Base-by-base conservation (phyloP, 768 basidiomycete species). In the Mycena kentingensis region DNA sequence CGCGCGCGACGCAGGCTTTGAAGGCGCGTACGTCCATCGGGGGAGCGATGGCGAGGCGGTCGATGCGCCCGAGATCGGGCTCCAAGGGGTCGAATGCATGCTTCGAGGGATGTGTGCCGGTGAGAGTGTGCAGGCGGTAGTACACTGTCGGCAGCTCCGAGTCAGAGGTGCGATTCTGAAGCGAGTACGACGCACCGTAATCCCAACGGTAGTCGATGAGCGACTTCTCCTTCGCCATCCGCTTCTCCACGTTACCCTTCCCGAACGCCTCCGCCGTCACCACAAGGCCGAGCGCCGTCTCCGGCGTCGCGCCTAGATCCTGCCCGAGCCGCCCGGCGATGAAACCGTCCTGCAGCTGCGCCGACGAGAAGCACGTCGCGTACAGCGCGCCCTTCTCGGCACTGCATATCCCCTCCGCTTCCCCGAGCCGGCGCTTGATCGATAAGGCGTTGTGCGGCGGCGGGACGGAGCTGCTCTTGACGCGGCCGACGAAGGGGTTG, bases 111-210 rank as follows among this genome's bases (percentile, higher is more conserved):
- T 21, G 28, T 11, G 39, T 44, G n/a, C 51, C 51, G 4, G 8
- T 44, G 31, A 24, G 43, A 28, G 34, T 45, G 21, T 52, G 46
- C 16, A 52, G 51, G 13, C 43, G 44, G 31, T 52, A 52, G 45
- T 52, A 52, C 29, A 52, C 51, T 46, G 34, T n/a, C 13, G 16
- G 1, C 18, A 22, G 12, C 3, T 49, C 25, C 18, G 25, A 13
- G 13, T 45, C 22, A 11, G 18, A 11, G 19, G n/a, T 24, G 15
- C 27, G 16, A 32, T 16, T n/a, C 24, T 15, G 34, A 15, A 31
- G 15, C 15, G 16, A 46, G 21, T 5, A 24, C 18, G 29, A 46
- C 51, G 29, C 44, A 52, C 51, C 34, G 4, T 7, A 1, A 27
- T 25, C 43, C 24, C 24, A 16, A 18, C 28, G 15, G 8, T 29